Evolutionary conservation across 257 asterid genomes (phyloP).

Genomic region (Lycium ferocissimum): DNA sequence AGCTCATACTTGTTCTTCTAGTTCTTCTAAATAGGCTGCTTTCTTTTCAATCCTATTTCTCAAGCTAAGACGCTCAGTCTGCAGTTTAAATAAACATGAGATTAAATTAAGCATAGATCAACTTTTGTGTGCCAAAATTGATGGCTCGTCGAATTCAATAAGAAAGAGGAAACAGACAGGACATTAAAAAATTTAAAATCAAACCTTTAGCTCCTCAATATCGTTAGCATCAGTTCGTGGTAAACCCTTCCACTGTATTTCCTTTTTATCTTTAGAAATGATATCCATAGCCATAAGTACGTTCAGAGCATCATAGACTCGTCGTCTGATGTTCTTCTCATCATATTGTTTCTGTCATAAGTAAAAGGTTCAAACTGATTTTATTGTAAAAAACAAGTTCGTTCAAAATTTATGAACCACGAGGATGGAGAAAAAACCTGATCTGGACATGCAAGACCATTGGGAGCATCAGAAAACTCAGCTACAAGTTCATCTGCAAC

Average conservation of each 20-base stretch:
- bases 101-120: constrained; percentile 26
- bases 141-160: constrained; percentile 25
- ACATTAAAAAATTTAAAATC: constrained; percentile 12
- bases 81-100: constrained; percentile 40
- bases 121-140: constrained; percentile 19
- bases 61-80: constrained; percentile 80
- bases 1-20: constrained; percentile 84
- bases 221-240: constrained; percentile 89
- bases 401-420: constrained; percentile 22
- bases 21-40: constrained; percentile 86
- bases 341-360: constrained; percentile 90
- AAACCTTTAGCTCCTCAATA: constrained; percentile 86
- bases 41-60: constrained; percentile 86
- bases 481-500: constrained; percentile 99
- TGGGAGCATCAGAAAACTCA: constrained; percentile 85
- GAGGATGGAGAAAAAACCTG: constrained; percentile 61
- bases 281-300: constrained; percentile 99
- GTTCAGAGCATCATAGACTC: constrained; percentile 96
- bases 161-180: constrained; percentile 2
- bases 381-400: constrained; percentile 22
- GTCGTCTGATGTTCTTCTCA: constrained; percentile 94
- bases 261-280: constrained; percentile 94
- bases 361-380: constrained; percentile 26
- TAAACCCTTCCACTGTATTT: constrained; percentile 98
- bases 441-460: constrained; percentile 69